Percentiles rank a stretch among this genome's conserved stretches.
These are phyloP conservation scores for Tilletiaria anomala DNA, from an alignment of 1,284 basidiomycete species.

Conservation along the genomic window DNA sequence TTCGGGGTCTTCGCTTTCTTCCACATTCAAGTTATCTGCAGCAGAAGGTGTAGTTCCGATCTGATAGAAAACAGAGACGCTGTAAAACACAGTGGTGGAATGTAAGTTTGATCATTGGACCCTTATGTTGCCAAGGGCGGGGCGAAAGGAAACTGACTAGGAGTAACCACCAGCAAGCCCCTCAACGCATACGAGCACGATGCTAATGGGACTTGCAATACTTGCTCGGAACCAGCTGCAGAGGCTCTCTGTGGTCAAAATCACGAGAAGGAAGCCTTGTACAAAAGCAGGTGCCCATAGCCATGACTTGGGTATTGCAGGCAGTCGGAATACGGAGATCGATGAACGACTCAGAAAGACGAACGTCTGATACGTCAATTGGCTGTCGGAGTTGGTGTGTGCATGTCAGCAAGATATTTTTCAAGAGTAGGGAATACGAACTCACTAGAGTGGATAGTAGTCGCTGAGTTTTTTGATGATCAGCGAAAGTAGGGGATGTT, in stretches of 20 bases:
- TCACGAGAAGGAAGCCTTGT: constrained; percentile 53
- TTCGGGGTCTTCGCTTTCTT: not conserved
- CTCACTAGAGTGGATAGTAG: constrained; percentile 64
- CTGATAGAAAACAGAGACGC: constrained; percentile 24
- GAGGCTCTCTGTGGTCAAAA: constrained; percentile 51
- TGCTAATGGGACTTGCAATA: constrained; percentile 29
- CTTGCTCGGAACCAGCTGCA: constrained; percentile 28
- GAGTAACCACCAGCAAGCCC: constrained; percentile 24
- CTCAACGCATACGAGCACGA: constrained; percentile 32
- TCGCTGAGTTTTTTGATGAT: constrained; percentile 75
- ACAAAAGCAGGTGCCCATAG: constrained; percentile 60
- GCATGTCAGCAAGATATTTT: not conserved
- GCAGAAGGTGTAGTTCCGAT: too few species aligned
- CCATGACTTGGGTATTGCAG: constrained; percentile 58
- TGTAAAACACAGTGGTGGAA: not conserved
- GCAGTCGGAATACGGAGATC: constrained; percentile 64
- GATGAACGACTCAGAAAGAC: constrained; percentile 91
- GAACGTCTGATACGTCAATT: constrained; percentile 71
- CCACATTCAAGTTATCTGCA: too few species aligned
- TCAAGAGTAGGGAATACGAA: constrained; percentile 41
- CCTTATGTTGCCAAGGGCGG: too few species aligned
- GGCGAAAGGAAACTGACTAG: constrained; percentile 5
- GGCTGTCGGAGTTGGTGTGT: not conserved
- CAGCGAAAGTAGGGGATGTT: constrained; percentile 53
- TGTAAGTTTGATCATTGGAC: too few species aligned